Conservation (phyloP, 2,329 filamentous ascomycete genomes). For the Microcyclospora pomicola region DNA sequence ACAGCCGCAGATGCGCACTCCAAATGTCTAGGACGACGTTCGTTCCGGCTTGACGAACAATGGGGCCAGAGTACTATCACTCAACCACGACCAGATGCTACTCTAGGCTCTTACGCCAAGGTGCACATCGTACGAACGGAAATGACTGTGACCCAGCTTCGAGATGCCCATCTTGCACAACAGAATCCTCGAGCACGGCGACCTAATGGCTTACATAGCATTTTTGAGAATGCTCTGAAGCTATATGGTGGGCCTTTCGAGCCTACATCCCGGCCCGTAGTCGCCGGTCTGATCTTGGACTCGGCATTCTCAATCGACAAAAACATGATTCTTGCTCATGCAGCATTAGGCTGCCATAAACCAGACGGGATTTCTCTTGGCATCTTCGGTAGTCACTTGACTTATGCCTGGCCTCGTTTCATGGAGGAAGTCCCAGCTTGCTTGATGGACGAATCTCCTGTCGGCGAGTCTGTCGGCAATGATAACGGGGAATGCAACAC, state of each 20-base stretch:
- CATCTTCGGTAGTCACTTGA: constrained; percentile 8
- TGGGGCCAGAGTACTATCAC: constrained; percentile 15
- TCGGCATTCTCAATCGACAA: constrained; percentile 15
- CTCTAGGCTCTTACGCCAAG: constrained; percentile 17
- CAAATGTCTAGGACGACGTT: constrained; percentile 16
- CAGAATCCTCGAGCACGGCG: constrained; percentile 10
- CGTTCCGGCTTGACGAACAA: constrained; percentile 22
- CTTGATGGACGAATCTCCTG: constrained; percentile 20
- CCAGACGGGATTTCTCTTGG: constrained; percentile 14
- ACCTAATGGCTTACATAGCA: constrained; percentile 10
- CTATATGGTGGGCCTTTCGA: constrained; percentile 16
- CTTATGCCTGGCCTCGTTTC: constrained; percentile 9
- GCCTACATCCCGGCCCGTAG: constrained; percentile 13
- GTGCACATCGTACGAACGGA: constrained; percentile 17
- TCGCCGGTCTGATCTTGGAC: constrained; percentile 22
- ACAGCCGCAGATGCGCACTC: constrained; percentile 20
- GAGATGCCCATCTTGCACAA: constrained; percentile 11
- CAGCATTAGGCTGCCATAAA: constrained; percentile 17
- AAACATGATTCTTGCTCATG: constrained; percentile 14
- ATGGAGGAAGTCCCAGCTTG: constrained; percentile 15
- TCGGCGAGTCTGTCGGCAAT: too few relatives aligned
- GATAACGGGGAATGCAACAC: too few relatives aligned
- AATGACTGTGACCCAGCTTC: constrained; percentile 15
- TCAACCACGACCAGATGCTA: constrained; percentile 2
- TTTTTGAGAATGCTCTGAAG: constrained; percentile 16